These are phyloP conservation scores for Gossypium anomalum DNA, from an alignment of 345 rosid species.

Conservation along the genomic window DNA sequence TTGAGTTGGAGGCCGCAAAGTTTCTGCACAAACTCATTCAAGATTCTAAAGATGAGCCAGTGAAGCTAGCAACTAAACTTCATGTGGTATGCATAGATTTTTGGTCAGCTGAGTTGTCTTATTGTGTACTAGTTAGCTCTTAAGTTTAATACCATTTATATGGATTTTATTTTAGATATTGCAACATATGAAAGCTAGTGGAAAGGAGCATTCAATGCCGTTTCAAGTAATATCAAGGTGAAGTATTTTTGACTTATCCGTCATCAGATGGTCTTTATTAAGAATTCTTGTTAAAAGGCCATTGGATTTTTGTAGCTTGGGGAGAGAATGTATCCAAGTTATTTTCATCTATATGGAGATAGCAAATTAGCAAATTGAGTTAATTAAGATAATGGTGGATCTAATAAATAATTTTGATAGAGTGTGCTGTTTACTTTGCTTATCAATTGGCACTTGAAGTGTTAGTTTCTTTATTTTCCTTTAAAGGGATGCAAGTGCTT, in stretches of 20 bases:
- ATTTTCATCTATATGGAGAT: constrained; percentile 6
- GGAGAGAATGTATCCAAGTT: not conserved
- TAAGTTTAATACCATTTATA: constrained; percentile 3
- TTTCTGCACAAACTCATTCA: constrained; percentile 96
- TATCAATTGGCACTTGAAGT: not conserved
- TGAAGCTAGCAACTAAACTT: constrained; percentile 84
- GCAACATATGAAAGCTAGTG: constrained; percentile 96
- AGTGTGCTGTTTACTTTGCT: not conserved
- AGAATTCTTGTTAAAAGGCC: constrained; percentile 6
- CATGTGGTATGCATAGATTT: constrained; percentile 54
- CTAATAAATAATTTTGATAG: not conserved
- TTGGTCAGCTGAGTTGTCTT: not conserved
- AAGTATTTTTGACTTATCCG: not conserved
- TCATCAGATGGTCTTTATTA: not conserved
- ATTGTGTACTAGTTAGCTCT: not conserved
- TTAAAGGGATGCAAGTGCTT: not conserved
- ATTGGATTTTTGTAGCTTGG: not conserved
- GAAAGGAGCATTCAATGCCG: constrained; percentile 99
- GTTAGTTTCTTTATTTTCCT: not conserved
- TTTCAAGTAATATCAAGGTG: constrained; percentile 99
- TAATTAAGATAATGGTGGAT: not conserved
- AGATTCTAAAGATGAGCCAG: constrained; percentile 95
- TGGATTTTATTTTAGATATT: constrained; percentile 52
- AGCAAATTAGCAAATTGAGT: not conserved
- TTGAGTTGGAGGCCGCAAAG: constrained; percentile 99